Percentiles rank a stretch among this genome's conserved stretches.
Evolutionary conservation across 305 asterid species (phyloP).

Genomic region (Solanum hybrid): DNA sequence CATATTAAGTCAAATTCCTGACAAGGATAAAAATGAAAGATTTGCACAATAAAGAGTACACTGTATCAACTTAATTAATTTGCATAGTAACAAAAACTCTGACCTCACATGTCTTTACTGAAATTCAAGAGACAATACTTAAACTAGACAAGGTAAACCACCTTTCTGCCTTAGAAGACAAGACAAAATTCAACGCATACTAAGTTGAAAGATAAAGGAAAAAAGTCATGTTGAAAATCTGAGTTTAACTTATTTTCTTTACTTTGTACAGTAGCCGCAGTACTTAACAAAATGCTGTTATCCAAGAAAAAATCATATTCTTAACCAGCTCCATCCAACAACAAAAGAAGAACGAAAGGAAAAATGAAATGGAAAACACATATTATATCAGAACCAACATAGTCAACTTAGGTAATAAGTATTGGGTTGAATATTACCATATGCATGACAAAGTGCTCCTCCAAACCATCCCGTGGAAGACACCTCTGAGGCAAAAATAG

Average conservation of each 20-base stretch:
- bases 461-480: constrained; percentile 79
- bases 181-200: background rate
- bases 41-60: background rate
- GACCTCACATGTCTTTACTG: background rate
- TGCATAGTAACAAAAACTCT: background rate
- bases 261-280: background rate
- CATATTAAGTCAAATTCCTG: constrained; percentile 5
- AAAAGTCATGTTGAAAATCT: background rate
- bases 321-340: background rate
- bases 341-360: background rate
- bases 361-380: background rate
- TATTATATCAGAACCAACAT: background rate
- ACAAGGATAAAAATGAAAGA: background rate
- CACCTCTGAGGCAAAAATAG: constrained; percentile 60
- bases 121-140: background rate
- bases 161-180: background rate
- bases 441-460: constrained; percentile 84
- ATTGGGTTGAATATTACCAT: constrained; percentile 49
- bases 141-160: background rate
- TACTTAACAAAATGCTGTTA: background rate
- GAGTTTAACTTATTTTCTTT: background rate
- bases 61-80: background rate
- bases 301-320: background rate
- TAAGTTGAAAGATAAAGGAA: background rate
- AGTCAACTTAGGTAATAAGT: background rate